Evolutionary conservation across 306 rosid genomes (phyloP), one percentile per base, ranked within the genome.

Genomic region (Bauhinia variegata): DNA sequence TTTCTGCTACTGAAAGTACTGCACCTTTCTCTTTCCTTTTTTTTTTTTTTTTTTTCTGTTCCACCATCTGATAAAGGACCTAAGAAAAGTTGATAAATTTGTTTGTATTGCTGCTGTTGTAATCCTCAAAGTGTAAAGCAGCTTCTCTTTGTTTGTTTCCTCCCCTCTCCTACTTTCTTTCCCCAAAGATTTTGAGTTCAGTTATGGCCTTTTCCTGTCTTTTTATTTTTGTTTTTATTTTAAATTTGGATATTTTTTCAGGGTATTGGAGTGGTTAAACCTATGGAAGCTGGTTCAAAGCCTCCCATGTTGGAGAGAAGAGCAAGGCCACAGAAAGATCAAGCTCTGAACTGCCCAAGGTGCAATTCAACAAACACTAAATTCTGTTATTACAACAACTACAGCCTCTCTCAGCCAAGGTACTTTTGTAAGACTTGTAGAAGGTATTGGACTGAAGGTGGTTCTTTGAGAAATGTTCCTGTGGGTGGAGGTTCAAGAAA

Each of bases 401-500:
- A 90, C 33, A 90, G 96, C 48, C 88, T 95, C 62, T 72, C 97
- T n/a, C 99, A 95, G 78, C 99, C 99, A 18, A 85, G 99, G 54
- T 90, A 88, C 78, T 90, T 95, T 11, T 95, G 99, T 79, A 95
- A 95, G 77, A 83, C 97, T 60, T 95, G 99, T 70, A 67, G 95
- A 62, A 90, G 99, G 88, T 95, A 95, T 67, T 95, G 99, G 99
- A 95, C 99, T 68, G 96, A 88, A 48, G 99, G 99, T 65, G 99
- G 99, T 2, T 90, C 99, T 17, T 68, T 95, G 30, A 88, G 99
- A 62, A 95, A 86, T 68, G 96, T 95, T 69, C 99, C 99, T 7
- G 99, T 95, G 0, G 99, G 99, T 65, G 99, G 99, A 41, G 97
- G 97, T 16, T 90, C 99, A 12, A 80, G 99, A 78, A 93, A 93